phyloP scores from a whole-genome alignment of 78 protist species.

The Dictyostelium brefeldianum region DNA sequence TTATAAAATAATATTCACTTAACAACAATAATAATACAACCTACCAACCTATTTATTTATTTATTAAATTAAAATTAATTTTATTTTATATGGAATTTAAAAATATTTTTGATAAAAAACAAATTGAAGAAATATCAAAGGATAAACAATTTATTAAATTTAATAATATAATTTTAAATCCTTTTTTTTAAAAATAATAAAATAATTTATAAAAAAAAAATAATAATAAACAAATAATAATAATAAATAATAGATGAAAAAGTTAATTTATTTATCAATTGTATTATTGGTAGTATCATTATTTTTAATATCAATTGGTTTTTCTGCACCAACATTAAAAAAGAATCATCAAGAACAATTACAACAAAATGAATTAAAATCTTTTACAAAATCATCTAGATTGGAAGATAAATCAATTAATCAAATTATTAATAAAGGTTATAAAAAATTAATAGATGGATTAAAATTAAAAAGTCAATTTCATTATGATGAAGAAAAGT shows the following conservation, averaged over 20 bases:
- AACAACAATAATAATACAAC: too few species aligned
- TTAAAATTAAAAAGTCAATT: slow-evolving; percentile 22
- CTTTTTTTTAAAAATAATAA: neutral
- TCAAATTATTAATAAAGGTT: slow-evolving; percentile 4
- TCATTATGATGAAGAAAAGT: slow-evolving; percentile 4
- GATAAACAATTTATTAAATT: neutral
- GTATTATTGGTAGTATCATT: slow-evolving; percentile 13
- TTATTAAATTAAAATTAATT: too few species aligned
- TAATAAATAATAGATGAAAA: neutral
- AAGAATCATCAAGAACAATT: neutral
- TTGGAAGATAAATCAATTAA: neutral
- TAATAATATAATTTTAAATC: slow-evolving; percentile 5
- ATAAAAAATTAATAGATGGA: slow-evolving; percentile 16
- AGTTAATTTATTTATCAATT: neutral
- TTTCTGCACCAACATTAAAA: slow-evolving; percentile 1
- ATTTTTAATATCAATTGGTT: slow-evolving; percentile 21
- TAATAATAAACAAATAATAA: neutral
- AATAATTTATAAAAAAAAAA: neutral
- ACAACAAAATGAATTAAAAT: neutral
- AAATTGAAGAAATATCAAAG: neutral
- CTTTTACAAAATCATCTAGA: neutral
- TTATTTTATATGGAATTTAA: neutral
- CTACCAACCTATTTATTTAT: too few species aligned
- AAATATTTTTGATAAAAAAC: neutral
- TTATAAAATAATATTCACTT: too few species aligned